Base-by-base conservation (phyloP, 768 basidiomycete genomes). In the Termitomyces sp. region DNA sequence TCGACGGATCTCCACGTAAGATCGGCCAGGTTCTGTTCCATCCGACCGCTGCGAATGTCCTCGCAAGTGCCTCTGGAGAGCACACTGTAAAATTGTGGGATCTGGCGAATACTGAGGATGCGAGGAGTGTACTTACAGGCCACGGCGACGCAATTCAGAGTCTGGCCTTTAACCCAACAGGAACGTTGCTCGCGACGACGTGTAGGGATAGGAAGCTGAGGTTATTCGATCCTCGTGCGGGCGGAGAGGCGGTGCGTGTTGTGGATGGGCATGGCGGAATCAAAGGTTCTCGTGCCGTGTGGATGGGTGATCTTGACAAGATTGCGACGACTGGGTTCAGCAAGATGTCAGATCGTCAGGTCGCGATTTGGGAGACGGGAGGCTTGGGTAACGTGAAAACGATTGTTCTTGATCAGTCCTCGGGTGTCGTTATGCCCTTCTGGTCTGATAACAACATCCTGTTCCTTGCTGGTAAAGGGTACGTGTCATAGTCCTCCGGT, bases 361-460 rank as follows among this genome's bases (percentile, higher is more conserved):
- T 94, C 34, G 81, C 79, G 55, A 74, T 99, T 44, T 99, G 95
- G 96, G 95, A 98, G 69, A 84, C 91, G 2, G 83, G 87, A 10
- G 79, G 85, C 14, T 71, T 98, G 53, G 78, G 72, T 40, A 93
- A 84, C 68, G 64, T 95, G 62, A 95, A 93, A 76, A 92, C 84
- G 57, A 75, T 86, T 53, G 79, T 79, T 14, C 76, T 98, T 59
- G 96, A 99, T 71, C 93, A 95, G 71, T 88, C 88, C 39, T 86
- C 95, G 52, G 96, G 96, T 39, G 93, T 96, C 10, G 71, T 95
- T 43, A 98, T 98, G 95, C 96, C 96, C 2, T 97, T 97, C 85
- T 98, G 93, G 87, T 87, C 84, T 42, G 95, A 96, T 64, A 98
- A 96, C 71, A 89, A 91, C 64, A 89, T 97, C 54, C 75, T 95